phyloP scores from a whole-genome alignment of 2,329 filamentous ascomycete genomes.

The Phyllosticta citribraziliensis region DNA sequence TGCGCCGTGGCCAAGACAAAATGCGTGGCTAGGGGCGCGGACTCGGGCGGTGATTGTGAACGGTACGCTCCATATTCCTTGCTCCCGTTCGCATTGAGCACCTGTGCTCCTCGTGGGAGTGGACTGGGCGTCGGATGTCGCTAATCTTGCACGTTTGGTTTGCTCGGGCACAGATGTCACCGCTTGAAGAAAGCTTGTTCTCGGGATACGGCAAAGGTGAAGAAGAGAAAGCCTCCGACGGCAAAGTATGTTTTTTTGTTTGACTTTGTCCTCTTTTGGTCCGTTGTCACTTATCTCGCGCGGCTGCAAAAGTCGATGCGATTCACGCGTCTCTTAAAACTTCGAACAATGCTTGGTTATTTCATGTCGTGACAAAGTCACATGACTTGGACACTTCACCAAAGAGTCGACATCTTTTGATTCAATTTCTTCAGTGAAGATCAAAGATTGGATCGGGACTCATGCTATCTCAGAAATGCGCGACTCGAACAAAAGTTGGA shows the following conservation, averaged over 20 bases:
- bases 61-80: conserved; percentile 2
- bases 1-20: conserved; percentile 10
- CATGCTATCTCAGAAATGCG: background rate
- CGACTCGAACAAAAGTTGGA: conserved; percentile 9
- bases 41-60: conserved; percentile 5
- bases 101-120: background rate
- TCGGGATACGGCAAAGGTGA: conserved; percentile 2
- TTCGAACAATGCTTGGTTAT: background rate
- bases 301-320: background rate
- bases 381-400: background rate
- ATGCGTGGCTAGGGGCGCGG: conserved; percentile 3
- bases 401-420: background rate
- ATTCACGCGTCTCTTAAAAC: background rate
- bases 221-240: conserved; percentile 10
- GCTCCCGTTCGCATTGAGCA: background rate
- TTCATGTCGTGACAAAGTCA: background rate
- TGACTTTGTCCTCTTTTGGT: background rate
- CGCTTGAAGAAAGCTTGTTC: conserved; percentile 4
- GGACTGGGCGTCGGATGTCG: background rate
- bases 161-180: background rate
- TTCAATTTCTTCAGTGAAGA: background rate
- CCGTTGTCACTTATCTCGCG: background rate
- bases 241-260: conserved; percentile 8
- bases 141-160: background rate
- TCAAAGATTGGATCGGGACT: background rate